Conservation (phyloP, 1,284 basidiomycete species). For the Cronartium quercuum region DNA sequence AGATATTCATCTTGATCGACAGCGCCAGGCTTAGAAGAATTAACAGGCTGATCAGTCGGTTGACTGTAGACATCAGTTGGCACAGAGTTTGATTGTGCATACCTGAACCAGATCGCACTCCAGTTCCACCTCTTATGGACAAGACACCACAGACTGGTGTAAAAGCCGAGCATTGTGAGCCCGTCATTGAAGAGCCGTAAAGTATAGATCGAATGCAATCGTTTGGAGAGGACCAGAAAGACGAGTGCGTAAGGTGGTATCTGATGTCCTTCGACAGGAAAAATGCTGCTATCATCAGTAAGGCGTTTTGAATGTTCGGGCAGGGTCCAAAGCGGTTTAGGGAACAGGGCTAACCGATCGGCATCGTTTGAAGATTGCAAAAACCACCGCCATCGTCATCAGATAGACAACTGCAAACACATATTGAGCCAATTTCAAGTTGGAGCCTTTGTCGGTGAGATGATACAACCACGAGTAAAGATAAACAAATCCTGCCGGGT, state of each 20-base stretch:
- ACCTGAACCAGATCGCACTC: slow-evolving; percentile 39
- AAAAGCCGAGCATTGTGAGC: slow-evolving; percentile 63
- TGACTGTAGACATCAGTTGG: slow-evolving; percentile 4
- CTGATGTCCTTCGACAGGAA: slow-evolving; percentile 47
- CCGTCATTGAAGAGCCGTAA: slow-evolving; percentile 94
- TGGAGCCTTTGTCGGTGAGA: slow-evolving; percentile 60
- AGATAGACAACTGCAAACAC: slow-evolving; percentile 71
- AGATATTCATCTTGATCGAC: slow-evolving; percentile 90
- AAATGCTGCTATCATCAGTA: background rate
- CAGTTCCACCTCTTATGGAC: slow-evolving; percentile 46
- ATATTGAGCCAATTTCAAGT: slow-evolving; percentile 66
- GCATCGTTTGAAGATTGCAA: slow-evolving; percentile 26
- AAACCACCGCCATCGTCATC: slow-evolving; percentile 58
- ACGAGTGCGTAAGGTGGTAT: slow-evolving; percentile 73
- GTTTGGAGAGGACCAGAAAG: slow-evolving; percentile 76
- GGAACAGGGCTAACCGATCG: slow-evolving; percentile 14
- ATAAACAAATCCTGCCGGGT: slow-evolving; percentile 87
- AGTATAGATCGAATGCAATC: slow-evolving; percentile 87
- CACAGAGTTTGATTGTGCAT: slow-evolving; percentile 55
- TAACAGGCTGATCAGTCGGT: background rate
- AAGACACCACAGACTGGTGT: slow-evolving; percentile 52
- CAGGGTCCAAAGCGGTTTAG: background rate
- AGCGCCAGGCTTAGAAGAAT: slow-evolving; percentile 63
- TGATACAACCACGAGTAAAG: slow-evolving; percentile 69
- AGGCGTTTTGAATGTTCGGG: slow-evolving; percentile 53